Conservation (phyloP, 1,139 yeast genomes). For the Nakaseomyces glabratus region DNA sequence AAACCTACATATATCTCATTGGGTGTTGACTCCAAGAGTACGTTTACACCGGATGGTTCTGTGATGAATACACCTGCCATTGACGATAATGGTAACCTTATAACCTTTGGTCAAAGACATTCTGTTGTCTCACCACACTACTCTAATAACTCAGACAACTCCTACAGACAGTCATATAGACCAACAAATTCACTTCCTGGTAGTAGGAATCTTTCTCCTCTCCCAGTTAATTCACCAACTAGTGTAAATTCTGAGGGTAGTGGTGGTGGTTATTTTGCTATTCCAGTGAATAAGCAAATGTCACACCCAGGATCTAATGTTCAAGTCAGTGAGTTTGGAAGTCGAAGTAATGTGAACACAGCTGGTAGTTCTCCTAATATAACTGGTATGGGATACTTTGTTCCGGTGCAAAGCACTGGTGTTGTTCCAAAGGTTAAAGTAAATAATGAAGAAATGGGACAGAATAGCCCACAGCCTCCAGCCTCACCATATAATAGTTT, state of each 20-base stretch:
- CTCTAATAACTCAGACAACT: constrained; percentile 7
- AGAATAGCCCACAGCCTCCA: constrained; percentile 6
- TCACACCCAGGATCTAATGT: constrained; percentile 7
- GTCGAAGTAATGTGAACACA: not conserved
- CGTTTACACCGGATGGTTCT: no score
- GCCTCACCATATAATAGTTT: constrained; percentile 10
- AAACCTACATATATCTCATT: constrained; percentile 26
- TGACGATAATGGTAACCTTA: constrained; percentile 32
- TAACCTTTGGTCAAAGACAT: constrained; percentile 10
- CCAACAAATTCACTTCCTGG: constrained; percentile 3
- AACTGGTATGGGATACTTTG: constrained; percentile 2
- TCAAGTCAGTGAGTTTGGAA: not conserved
- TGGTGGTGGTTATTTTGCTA: constrained; percentile 30
- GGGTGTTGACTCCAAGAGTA: constrained; percentile 6
- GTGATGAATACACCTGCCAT: constrained; percentile 31
- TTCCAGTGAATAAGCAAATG: constrained; percentile 16
- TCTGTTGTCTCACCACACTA: constrained; percentile 9
- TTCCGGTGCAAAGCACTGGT: constrained; percentile 6
- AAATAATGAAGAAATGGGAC: constrained; percentile 20
- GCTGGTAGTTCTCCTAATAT: constrained; percentile 6
- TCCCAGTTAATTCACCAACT: constrained; percentile 21
- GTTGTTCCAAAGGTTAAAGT: constrained; percentile 21
- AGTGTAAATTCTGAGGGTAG: constrained; percentile 25
- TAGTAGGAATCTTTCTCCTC: constrained; percentile 6
- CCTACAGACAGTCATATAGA: constrained; percentile 2